phyloP scores from a whole-genome alignment of 1,139 yeast species.

The Wickerhamiella infanticola region DNA sequence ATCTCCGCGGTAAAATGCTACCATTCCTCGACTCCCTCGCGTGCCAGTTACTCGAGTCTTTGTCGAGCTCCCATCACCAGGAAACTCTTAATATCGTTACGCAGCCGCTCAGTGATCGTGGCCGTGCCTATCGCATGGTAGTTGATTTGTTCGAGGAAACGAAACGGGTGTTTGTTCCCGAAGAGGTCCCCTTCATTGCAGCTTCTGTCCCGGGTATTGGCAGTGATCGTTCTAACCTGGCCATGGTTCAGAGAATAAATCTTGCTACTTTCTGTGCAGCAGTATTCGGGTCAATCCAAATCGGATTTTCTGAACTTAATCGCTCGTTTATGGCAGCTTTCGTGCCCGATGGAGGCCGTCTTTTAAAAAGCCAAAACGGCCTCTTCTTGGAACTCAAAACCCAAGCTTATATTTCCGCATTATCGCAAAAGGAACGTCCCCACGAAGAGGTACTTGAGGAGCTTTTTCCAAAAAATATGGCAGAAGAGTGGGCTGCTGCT shows the following conservation, averaged over 20 bases:
- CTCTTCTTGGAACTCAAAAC: constrained; percentile 77
- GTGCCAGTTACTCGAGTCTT: constrained; percentile 51
- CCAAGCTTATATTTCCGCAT: constrained; percentile 83
- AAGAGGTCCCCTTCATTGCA: constrained; percentile 17
- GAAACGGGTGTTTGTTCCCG: constrained; percentile 18
- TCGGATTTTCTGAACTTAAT: constrained; percentile 75
- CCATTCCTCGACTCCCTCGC: constrained; percentile 65
- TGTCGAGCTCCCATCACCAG: constrained; percentile 58
- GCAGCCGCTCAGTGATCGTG: constrained; percentile 54
- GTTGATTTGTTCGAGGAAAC: constrained; percentile 57
- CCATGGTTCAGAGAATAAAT: constrained; percentile 64
- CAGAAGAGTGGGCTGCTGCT: constrained; percentile 15
- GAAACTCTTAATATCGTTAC: constrained; percentile 59
- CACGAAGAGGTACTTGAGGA: constrained; percentile 58
- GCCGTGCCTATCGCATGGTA: constrained; percentile 58
- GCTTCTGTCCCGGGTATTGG: constrained; percentile 11
- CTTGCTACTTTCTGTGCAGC: constrained; percentile 78
- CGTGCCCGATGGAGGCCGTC: constrained; percentile 33
- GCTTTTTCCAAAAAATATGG: constrained; percentile 52
- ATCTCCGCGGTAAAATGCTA: constrained; percentile 18
- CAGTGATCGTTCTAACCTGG: constrained; percentile 4
- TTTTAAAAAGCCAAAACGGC: constrained; percentile 67
- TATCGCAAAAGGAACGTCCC: constrained; percentile 50
- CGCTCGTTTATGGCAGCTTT: constrained; percentile 74
- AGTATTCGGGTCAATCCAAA: constrained; percentile 65